Percentiles rank a stretch among this genome's conserved stretches.
Evolutionary conservation across 495 filamentous ascomycete species (phyloP).

Genomic region (Aspergillus cavernicola): DNA sequence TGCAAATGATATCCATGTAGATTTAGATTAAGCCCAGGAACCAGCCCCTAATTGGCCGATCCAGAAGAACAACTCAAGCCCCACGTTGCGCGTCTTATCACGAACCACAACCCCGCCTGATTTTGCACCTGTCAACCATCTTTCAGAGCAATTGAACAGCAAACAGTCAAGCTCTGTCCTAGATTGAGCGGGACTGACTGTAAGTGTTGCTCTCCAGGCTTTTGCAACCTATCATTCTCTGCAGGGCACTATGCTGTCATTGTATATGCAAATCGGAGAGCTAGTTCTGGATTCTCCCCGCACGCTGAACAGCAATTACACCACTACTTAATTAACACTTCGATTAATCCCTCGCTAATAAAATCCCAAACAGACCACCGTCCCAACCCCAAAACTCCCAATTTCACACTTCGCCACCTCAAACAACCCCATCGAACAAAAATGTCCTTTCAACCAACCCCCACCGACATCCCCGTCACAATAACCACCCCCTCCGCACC

Average conservation of each 20-base stretch:
- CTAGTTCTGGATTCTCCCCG: not conserved
- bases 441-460: slow-evolving; percentile 51
- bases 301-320: not conserved
- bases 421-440: not conserved
- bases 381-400: too few relatives aligned
- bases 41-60: not conserved
- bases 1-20: too few relatives aligned
- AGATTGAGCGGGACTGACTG: not conserved
- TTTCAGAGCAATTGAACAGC: not conserved
- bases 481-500: slow-evolving; percentile 69
- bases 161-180: not conserved
- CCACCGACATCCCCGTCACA: slow-evolving; percentile 78
- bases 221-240: not conserved
- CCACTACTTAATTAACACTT: not conserved
- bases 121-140: not conserved
- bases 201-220: not conserved
- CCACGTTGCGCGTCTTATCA: slow-evolving; percentile 1
- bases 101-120: not conserved
- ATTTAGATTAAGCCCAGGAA: not conserved
- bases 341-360: not conserved
- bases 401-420: too few relatives aligned
- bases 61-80: not conserved
- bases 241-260: not conserved
- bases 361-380: too few relatives aligned
- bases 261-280: not conserved